Base-by-base conservation (phyloP, 768 basidiomycete genomes). In the Russula emetica region DNA sequence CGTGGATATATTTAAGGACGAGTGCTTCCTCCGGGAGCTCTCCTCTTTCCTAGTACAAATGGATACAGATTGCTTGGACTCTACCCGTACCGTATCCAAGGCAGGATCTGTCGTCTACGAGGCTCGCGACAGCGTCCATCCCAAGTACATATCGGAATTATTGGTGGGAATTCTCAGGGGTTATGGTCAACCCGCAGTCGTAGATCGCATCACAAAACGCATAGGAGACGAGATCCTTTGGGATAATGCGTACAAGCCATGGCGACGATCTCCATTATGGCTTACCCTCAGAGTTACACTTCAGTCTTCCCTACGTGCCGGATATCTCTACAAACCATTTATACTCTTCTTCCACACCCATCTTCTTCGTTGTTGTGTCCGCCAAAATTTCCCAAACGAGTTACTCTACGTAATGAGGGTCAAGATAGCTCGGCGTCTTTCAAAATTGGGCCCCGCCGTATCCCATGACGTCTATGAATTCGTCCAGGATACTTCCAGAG, bases 261-360 rank as follows among this genome's bases (percentile, higher is more conserved):
- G 82, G 82, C 72, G 83, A 30, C 74, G 83, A 26, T 80, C 81
- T 7, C 71, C 80, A 0, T 71, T 81, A 13, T 84, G 82, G 82
- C 76, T 83, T 5, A 68, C 81, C 14, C 69, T 81, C 38, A 78
- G 82, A 11, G 78, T 84, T 5, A 74, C 75, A 1, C 65, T 78
- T 18, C 77, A 78, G 50, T 75, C 74, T 1, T 62, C 77, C 28
- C 32, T 59, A 32, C 40, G 24, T 26, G 10, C 5, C 28, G 58
- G 60, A 34, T 34, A 34, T 14, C 67, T 70, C 0, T 85, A 85
- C 72, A 84, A 85, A 59, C 13, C 40, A 2, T 84, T 84, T 70
- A 77, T 83, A 68, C 47, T 78, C 2, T 82, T 75, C 54, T 71
- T 82, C 55, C 64, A 66, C 13, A 42, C 55, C 18, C 22, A 58